phyloP scores from a whole-genome alignment of 495 filamentous ascomycete species.

The Neurospora sp. region DNA sequence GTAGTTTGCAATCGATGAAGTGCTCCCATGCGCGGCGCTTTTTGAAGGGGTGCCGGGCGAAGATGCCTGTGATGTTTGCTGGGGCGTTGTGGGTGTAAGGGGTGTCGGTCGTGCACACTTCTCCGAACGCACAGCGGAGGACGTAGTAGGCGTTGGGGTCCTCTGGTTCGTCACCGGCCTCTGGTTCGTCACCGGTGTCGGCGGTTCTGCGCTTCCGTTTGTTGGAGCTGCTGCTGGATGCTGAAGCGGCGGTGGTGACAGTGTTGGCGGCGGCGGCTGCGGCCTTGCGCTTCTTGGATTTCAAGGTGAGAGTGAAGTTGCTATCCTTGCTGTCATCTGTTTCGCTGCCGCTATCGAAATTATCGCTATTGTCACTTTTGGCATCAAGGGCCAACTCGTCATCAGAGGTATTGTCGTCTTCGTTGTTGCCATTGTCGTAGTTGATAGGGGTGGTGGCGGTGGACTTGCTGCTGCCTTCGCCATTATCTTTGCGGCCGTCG shows the following conservation, averaged over 20 bases:
- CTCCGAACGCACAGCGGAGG: neutral
- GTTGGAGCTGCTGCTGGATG: too few relatives aligned
- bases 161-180: neutral
- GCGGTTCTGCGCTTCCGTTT: neutral
- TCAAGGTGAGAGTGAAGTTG: neutral
- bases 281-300: neutral
- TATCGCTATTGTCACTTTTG: neutral
- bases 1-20: too few relatives aligned
- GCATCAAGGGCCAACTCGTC: neutral
- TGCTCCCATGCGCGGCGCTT: neutral
- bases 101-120: too few relatives aligned
- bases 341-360: neutral
- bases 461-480: neutral
- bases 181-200: neutral
- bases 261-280: neutral
- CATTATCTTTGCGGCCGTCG: neutral
- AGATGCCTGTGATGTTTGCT: neutral
- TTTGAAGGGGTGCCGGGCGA: neutral
- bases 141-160: neutral
- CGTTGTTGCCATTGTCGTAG: too few relatives aligned
- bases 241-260: too few relatives aligned
- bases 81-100: neutral
- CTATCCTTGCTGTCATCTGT: neutral
- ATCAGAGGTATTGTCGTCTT: neutral
- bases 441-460: too few relatives aligned